Evolutionary conservation across 306 rosid genomes (phyloP).

Genomic region (Citrullus amarus): DNA sequence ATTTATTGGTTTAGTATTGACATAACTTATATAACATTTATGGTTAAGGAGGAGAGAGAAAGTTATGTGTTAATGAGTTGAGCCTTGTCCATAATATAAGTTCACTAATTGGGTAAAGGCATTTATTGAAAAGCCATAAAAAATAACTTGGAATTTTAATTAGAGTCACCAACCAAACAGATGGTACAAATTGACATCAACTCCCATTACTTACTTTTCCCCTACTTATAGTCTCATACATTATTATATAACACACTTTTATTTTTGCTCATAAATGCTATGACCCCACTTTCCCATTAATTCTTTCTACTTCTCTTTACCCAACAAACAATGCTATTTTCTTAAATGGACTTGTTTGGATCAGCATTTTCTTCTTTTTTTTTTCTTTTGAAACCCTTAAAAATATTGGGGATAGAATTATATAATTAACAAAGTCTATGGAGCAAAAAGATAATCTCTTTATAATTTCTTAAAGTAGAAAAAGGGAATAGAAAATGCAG

Average conservation of each 20-base stretch:
- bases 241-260: not conserved
- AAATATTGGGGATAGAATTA: too few species aligned
- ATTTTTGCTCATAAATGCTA: not conserved
- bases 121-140: not conserved
- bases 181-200: not conserved
- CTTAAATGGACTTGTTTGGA: too few species aligned
- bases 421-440: too few species aligned
- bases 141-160: not conserved
- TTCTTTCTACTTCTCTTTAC: not conserved
- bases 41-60: not conserved
- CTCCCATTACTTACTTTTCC: not conserved
- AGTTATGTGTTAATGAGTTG: not conserved
- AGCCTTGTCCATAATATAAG: not conserved
- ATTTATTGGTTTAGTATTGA: not conserved
- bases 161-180: constrained; percentile 1
- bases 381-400: too few species aligned
- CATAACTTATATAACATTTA: not conserved
- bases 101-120: not conserved
- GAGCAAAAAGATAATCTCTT: too few species aligned
- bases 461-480: too few species aligned
- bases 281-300: not conserved
- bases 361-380: too few species aligned
- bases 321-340: not conserved
- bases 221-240: not conserved
- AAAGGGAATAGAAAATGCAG: too few species aligned